Percentiles rank a stretch among this genome's conserved stretches.
phyloP scores from a whole-genome alignment of 1,139 yeast species.

The Protomyces inundatus region DNA sequence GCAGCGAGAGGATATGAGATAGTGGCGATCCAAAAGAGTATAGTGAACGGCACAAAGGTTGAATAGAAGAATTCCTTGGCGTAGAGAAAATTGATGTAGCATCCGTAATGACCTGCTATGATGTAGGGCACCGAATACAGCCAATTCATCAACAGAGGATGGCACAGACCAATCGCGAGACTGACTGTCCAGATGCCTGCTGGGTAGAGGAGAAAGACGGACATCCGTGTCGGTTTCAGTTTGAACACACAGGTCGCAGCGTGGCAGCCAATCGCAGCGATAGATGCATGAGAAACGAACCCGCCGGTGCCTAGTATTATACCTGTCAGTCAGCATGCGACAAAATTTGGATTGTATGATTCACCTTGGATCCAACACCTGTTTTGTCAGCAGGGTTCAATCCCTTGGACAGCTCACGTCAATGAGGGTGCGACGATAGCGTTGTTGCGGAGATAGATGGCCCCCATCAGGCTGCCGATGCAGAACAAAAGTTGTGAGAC shows the following conservation, averaged over 20 bases:
- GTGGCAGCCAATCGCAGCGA: neutral
- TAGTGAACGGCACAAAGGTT: neutral
- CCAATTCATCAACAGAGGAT: neutral
- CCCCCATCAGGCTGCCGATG: neutral
- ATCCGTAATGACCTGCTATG: neutral
- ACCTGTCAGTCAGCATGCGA: neutral
- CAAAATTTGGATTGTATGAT: neutral
- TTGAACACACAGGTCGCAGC: neutral
- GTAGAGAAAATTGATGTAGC: neutral
- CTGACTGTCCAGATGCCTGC: neutral
- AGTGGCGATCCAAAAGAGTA: neutral
- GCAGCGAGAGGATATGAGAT: neutral
- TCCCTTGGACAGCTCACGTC: neutral
- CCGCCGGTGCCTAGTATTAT: neutral
- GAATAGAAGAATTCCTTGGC: neutral
- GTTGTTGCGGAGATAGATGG: neutral
- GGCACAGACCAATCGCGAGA: neutral
- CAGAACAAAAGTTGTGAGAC: neutral
- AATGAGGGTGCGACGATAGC: neutral
- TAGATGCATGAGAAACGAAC: neutral
- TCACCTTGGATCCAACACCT: neutral
- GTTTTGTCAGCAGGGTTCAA: neutral
- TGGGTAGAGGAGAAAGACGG: neutral
- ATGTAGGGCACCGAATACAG: neutral
- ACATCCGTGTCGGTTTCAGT: neutral